These are phyloP conservation scores for Vigna angularis DNA, from an alignment of 306 rosid species.

Conservation along the genomic window DNA sequence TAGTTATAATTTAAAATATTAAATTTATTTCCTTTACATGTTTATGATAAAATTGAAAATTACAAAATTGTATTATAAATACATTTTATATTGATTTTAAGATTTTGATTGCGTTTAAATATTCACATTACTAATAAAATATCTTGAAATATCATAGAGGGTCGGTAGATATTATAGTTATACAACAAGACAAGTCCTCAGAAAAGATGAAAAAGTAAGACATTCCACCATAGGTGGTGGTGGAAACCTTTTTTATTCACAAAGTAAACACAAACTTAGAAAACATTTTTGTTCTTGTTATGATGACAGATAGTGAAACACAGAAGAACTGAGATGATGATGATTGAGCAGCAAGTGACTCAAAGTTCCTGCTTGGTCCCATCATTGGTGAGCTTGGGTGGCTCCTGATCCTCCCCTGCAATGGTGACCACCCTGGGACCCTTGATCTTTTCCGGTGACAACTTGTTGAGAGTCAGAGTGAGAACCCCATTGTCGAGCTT, in stretches of 20 bases:
- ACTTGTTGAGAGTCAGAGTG: constrained; percentile 57
- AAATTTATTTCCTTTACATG: too few relatives aligned
- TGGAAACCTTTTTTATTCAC: constrained; percentile 45
- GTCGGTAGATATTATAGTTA: not conserved
- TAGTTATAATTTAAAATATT: too few relatives aligned
- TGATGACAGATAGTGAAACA: not conserved
- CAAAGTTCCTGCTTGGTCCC: constrained; percentile 65
- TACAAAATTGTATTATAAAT: too few relatives aligned
- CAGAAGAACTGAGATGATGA: not conserved
- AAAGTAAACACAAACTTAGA: not conserved
- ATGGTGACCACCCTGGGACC: constrained; percentile 64
- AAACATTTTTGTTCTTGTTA: not conserved
- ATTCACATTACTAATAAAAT: too few relatives aligned
- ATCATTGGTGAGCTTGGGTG: constrained; percentile 22
- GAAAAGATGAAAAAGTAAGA: not conserved
- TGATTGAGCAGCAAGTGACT: not conserved
- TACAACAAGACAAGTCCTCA: not conserved
- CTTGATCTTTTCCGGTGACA: constrained; percentile 66
- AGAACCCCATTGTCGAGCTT: constrained; percentile 71
- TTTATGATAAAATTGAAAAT: too few relatives aligned
- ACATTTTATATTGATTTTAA: too few relatives aligned
- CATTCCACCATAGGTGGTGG: not conserved
- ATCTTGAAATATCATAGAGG: too few relatives aligned
- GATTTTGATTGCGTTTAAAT: too few relatives aligned
- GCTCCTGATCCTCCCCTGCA: constrained; percentile 46